Percentiles rank a stretch among this genome's conserved stretches.
phyloP scores from a whole-genome alignment of 179 eudicot species.

The Patellifolia procumbens region DNA sequence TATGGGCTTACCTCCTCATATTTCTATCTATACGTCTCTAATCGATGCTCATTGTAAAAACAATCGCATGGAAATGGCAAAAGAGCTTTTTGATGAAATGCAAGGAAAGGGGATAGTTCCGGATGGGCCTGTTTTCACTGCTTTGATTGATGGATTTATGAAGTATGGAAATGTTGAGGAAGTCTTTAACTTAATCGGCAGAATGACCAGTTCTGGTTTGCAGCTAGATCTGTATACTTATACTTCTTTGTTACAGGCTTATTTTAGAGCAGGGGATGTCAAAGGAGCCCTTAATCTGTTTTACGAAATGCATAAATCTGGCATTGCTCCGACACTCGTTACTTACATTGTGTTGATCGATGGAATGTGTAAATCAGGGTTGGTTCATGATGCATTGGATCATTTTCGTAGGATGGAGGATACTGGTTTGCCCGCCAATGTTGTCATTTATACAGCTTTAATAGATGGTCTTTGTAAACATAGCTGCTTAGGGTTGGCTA shows the following conservation, averaged over 20 bases:
- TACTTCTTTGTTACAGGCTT: constrained; percentile 72
- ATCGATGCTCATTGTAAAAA: constrained; percentile 79
- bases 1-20: constrained; percentile 59
- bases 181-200: constrained; percentile 53
- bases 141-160: constrained; percentile 72
- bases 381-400: constrained; percentile 59
- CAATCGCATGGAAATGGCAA: constrained; percentile 57
- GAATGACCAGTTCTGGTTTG: constrained; percentile 55
- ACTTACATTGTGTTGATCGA: constrained; percentile 70
- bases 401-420: constrained; percentile 54
- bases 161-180: constrained; percentile 71
- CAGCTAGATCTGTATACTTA: constrained; percentile 72
- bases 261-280: constrained; percentile 61
- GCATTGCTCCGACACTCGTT: constrained; percentile 57
- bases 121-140: constrained; percentile 71
- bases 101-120: constrained; percentile 60
- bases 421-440: constrained; percentile 61
- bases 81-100: constrained; percentile 71
- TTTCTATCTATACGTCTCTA: constrained; percentile 71
- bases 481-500: constrained; percentile 56
- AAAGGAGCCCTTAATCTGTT: constrained; percentile 56
- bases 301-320: constrained; percentile 64
- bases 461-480: constrained; percentile 82
- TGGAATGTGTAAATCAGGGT: constrained; percentile 80
- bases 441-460: constrained; percentile 72